A percentile compares a stretch with the other conserved stretches of the same genome.
These are phyloP conservation scores for Pseudonitzschia multistriata DNA, from an alignment of 108 stramenopile genomes.

Conservation along the genomic window DNA sequence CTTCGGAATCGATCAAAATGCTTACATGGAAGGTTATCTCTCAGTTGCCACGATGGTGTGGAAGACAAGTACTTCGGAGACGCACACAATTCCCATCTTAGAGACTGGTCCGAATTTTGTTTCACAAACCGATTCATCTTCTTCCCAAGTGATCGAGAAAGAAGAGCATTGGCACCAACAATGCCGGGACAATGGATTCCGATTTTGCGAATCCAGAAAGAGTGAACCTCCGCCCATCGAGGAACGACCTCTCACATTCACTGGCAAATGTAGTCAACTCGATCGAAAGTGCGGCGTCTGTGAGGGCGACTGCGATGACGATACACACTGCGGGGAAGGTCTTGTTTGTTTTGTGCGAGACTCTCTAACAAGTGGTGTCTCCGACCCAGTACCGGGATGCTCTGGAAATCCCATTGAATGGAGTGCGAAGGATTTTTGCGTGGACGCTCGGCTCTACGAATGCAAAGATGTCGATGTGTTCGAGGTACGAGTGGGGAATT, in stretches of 20 bases:
- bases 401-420: not conserved
- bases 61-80: not conserved
- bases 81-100: not conserved
- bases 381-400: not conserved
- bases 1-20: conserved; percentile 13
- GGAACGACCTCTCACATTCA: not conserved
- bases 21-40: conserved; percentile 14
- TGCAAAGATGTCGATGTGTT: not conserved
- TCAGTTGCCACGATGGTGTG: conserved; percentile 6
- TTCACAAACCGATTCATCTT: not conserved
- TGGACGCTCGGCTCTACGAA: not conserved
- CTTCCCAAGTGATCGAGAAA: not conserved
- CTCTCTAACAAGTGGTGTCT: not conserved
- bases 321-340: conserved; percentile 9
- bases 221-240: not conserved
- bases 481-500: not conserved
- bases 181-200: not conserved
- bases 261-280: not conserved
- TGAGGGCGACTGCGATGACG: conserved; percentile 13
- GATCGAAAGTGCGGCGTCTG: not conserved
- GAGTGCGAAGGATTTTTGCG: conserved; percentile 4
- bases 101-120: conserved; percentile 7
- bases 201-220: not conserved
- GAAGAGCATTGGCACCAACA: not conserved
- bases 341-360: conserved; percentile 9